These are phyloP conservation scores for Brassica hybrid DNA, from an alignment of 441 rosid species.

Conservation along the genomic window DNA sequence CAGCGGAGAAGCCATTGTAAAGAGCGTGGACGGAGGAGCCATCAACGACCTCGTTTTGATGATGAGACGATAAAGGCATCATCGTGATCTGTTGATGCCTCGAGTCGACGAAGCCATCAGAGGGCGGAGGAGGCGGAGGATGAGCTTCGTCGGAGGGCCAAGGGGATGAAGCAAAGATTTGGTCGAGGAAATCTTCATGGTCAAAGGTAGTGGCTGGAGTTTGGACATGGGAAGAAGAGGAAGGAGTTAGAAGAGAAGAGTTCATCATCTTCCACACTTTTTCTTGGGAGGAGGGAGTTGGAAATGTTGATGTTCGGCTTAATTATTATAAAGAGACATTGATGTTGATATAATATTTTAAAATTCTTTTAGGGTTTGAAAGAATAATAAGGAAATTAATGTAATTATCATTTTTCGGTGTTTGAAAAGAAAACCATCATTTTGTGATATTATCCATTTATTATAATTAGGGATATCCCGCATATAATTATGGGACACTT, in stretches of 20 bases:
- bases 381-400: neutral
- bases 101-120: conserved; percentile 29
- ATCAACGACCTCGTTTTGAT: conserved; percentile 50
- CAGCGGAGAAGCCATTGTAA: conserved; percentile 55
- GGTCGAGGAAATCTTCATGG: conserved; percentile 49
- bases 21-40: conserved; percentile 55
- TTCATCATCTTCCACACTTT: conserved; percentile 32
- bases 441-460: too few relatives aligned
- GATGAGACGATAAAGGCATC: conserved; percentile 46
- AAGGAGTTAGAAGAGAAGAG: conserved; percentile 41
- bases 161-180: conserved; percentile 45
- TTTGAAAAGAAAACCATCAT: neutral
- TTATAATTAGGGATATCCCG: too few relatives aligned
- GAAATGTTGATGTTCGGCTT: conserved; percentile 34
- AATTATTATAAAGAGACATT: conserved; percentile 27
- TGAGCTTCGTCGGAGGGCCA: conserved; percentile 48
- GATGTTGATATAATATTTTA: neutral
- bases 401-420: neutral
- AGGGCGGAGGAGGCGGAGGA: conserved; percentile 30
- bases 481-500: too few relatives aligned
- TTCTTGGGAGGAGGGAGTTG: conserved; percentile 15
- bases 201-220: conserved; percentile 39
- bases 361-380: neutral
- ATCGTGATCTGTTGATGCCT: conserved; percentile 52
- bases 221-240: conserved; percentile 45